Evolutionary conservation across 192 early-diverging fungal species (phyloP).

Genomic region (Irineochytrium annulatum): DNA sequence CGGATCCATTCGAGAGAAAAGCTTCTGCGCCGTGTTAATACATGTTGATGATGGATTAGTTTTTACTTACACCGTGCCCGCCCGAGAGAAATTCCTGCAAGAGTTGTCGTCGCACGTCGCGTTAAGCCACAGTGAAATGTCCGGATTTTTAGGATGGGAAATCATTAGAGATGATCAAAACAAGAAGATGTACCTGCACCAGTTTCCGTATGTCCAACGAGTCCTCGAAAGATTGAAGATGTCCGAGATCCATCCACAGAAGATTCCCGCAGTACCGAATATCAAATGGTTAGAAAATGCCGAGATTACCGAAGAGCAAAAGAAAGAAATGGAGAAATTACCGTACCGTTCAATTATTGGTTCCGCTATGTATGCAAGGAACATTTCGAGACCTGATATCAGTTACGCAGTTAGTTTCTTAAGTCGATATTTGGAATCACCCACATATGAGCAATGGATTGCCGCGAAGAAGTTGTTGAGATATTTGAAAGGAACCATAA

Average conservation of each 20-base stretch:
- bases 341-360: not conserved
- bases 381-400: not conserved
- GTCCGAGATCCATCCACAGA: not conserved
- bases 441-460: not conserved
- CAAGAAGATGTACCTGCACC: not conserved
- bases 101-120: too few species aligned
- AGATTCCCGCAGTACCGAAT: not conserved
- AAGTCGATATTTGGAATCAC: not conserved
- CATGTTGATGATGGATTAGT: not conserved
- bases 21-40: conserved; percentile 4
- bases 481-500: not conserved
- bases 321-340: not conserved
- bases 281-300: not conserved
- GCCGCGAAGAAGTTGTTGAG: not conserved
- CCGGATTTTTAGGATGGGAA: too few species aligned
- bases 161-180: too few species aligned
- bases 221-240: not conserved
- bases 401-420: not conserved
- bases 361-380: not conserved
- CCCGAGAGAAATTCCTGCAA: not conserved
- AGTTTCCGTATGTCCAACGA: not conserved
- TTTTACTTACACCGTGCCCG: not conserved
- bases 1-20: not conserved
- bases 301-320: not conserved
- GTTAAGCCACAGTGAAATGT: too few species aligned